phyloP scores from a whole-genome alignment of 2,329 filamentous ascomycete species.

The Penicillium corylophilum region DNA sequence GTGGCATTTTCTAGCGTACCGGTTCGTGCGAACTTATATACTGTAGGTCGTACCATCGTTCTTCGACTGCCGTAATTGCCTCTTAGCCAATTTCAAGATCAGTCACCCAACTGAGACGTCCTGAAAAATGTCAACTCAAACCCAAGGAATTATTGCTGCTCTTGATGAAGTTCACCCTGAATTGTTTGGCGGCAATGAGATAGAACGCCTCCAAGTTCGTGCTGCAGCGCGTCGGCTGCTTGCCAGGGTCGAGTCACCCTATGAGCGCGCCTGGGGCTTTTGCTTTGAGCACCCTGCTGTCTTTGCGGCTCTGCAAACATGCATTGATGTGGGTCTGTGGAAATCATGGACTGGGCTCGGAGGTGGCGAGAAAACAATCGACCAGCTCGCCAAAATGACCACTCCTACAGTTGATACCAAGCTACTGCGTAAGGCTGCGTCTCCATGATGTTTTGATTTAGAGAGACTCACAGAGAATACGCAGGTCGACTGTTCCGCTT shows the following conservation, averaged over 20 bases:
- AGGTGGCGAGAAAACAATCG: background rate
- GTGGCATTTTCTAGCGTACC: too few relatives aligned
- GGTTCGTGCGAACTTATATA: too few relatives aligned
- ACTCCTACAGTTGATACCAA: background rate
- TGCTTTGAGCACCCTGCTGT: background rate
- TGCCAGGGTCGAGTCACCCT: background rate
- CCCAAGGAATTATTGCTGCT: too few relatives aligned
- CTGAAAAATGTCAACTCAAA: too few relatives aligned
- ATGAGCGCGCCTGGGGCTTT: background rate
- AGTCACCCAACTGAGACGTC: too few relatives aligned
- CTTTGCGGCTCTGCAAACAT: background rate
- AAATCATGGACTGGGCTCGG: background rate
- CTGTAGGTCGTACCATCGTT: too few relatives aligned
- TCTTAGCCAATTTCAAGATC: too few relatives aligned
- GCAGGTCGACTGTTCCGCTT: background rate
- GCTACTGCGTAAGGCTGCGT: background rate
- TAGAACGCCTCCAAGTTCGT: too few relatives aligned
- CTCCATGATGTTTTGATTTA: background rate
- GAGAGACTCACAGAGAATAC: background rate
- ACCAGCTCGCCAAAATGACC: background rate
- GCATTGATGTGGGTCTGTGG: background rate
- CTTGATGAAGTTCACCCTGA: too few relatives aligned
- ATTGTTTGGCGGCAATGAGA: too few relatives aligned
- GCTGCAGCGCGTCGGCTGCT: too few relatives aligned
- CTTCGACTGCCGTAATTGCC: too few relatives aligned